Conservation (phyloP, 2,329 filamentous ascomycete genomes). For the Aspergillus aculeatinus region DNA sequence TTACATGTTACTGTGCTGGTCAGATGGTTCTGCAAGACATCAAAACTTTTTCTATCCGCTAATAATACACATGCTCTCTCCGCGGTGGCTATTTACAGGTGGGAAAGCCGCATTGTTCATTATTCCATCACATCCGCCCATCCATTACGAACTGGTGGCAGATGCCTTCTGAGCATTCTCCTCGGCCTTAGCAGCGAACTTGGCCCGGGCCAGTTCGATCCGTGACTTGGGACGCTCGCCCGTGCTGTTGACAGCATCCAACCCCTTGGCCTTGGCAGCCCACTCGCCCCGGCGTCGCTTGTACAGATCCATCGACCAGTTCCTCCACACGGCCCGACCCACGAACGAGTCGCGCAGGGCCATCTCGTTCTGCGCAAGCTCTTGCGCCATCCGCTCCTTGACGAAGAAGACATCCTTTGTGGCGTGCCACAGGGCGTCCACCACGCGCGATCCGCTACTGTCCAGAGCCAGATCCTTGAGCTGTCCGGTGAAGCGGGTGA, state of each 20-base stretch:
- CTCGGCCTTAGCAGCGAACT: constrained; percentile 49
- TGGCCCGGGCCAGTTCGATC: constrained; percentile 59
- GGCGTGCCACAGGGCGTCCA: constrained; percentile 65
- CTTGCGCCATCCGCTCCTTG: constrained; percentile 65
- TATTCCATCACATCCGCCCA: constrained; percentile 11
- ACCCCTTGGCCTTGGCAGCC: constrained; percentile 60
- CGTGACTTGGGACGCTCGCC: constrained; percentile 46
- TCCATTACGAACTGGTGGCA: constrained; percentile 4
- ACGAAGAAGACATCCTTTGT: constrained; percentile 65
- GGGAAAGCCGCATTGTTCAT: not conserved
- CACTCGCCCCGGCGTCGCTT: constrained; percentile 63
- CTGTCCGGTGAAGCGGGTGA: constrained; percentile 62
- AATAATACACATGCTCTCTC: not conserved
- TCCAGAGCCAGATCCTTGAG: constrained; percentile 62
- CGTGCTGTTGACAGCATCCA: constrained; percentile 30
- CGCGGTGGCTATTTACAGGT: not conserved
- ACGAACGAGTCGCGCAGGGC: constrained; percentile 62
- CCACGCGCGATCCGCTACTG: constrained; percentile 64
- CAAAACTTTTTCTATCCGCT: not conserved
- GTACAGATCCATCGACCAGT: constrained; percentile 73
- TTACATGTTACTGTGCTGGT: too few species aligned
- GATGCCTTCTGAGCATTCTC: constrained; percentile 15
- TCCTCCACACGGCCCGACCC: constrained; percentile 69
- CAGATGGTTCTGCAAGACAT: not conserved
- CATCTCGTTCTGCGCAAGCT: constrained; percentile 60